Evolutionary conservation across 2,329 filamentous ascomycete genomes (phyloP).

Genomic region (Plectosphaerella sp.): DNA sequence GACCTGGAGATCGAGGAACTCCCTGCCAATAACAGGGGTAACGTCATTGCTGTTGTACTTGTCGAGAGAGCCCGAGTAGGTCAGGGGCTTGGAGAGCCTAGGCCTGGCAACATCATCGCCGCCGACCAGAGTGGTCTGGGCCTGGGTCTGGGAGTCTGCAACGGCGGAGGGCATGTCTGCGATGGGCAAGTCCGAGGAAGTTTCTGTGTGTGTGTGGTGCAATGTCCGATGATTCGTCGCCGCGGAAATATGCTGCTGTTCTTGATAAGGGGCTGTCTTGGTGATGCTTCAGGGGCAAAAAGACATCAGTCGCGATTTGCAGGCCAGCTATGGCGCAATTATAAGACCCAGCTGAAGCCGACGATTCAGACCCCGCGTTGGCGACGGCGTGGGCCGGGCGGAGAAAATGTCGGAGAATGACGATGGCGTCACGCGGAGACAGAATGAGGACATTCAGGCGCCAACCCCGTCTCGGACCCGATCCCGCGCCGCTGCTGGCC

Average conservation of each 20-base stretch:
- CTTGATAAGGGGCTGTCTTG: no score
- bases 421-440: conserved; percentile 7
- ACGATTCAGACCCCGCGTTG: no score
- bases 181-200: not conserved
- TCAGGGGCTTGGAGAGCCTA: conserved; percentile 26
- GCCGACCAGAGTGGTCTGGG: conserved; percentile 19
- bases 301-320: not conserved
- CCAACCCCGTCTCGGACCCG: conserved; percentile 1
- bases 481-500: not conserved
- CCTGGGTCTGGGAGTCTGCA: conserved; percentile 4
- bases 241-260: no score
- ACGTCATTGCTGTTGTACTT: conserved; percentile 28
- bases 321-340: not conserved
- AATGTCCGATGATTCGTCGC: not conserved
- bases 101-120: conserved; percentile 22
- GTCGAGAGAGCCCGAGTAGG: conserved; percentile 36
- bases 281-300: no score
- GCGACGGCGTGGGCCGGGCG: conserved; percentile 4
- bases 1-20: conserved; percentile 35
- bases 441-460: conserved; percentile 3
- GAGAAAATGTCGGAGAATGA: conserved; percentile 18
- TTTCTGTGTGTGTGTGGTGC: not conserved
- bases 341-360: not conserved
- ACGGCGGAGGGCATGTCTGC: conserved; percentile 28
- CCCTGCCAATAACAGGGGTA: conserved; percentile 46